Evolutionary conservation across 192 early-diverging fungal species (phyloP).

Genomic region (Podochytrium sp.): DNA sequence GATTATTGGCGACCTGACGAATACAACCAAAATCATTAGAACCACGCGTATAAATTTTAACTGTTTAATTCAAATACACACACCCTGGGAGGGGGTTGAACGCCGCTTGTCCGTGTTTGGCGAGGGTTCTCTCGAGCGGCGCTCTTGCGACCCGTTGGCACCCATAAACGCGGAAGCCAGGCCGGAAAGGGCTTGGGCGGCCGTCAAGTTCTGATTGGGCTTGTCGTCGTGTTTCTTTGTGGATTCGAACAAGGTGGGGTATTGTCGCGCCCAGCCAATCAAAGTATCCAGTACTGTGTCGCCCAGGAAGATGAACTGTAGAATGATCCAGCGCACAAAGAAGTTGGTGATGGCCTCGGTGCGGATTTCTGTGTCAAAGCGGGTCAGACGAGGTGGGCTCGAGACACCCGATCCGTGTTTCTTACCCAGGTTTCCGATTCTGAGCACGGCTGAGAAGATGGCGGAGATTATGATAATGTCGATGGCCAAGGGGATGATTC

Average conservation of each 20-base stretch:
- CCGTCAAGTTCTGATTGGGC: not conserved
- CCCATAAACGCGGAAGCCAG: constrained; percentile 22
- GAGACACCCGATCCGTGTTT: constrained; percentile 1
- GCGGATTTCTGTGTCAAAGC: constrained; percentile 31
- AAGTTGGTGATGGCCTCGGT: constrained; percentile 27
- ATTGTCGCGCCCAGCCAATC: constrained; percentile 4
- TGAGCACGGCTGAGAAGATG: constrained; percentile 18
- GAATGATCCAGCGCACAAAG: constrained; percentile 25
- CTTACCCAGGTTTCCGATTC: constrained; percentile 25
- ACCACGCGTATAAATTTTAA: not conserved
- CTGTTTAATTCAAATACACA: too few species aligned
- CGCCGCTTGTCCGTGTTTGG: too few species aligned
- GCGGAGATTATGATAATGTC: constrained; percentile 29
- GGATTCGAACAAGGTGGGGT: constrained; percentile 6
- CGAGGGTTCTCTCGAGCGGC: constrained; percentile 4
- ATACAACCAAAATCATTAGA: not conserved
- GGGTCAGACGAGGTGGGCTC: not conserved
- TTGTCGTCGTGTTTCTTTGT: not conserved
- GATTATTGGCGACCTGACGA: not conserved
- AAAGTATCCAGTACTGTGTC: constrained; percentile 27
- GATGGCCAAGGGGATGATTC: constrained; percentile 33
- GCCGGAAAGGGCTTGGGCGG: constrained; percentile 25
- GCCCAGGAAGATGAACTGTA: constrained; percentile 34
- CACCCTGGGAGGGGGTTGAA: too few species aligned
- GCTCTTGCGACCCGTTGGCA: not conserved